Base-by-base conservation (phyloP, 1,139 yeast genomes). In the Arxiozyma bovina region DNA sequence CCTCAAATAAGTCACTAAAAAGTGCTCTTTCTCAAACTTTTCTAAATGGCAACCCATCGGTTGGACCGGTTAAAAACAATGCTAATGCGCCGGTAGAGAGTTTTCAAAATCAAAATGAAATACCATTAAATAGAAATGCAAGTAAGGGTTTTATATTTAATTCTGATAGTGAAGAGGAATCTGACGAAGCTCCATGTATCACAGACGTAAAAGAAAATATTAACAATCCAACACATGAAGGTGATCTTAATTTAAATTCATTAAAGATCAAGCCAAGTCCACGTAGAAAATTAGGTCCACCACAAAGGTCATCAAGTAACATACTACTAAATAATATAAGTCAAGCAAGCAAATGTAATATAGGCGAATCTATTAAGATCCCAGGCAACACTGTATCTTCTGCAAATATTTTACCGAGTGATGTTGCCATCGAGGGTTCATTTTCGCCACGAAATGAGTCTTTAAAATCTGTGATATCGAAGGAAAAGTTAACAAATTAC, bases 401-500 rank as follows among this genome's bases (percentile, higher is more conserved):
- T 18, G 63, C 64, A 7, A 64, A 61, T 42, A 60, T 58, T 17
- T 57, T 55, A 2, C 51, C 64, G 45, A 77, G 80, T 51, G 80
- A 77, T 59, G 80, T 80, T 23, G 83, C 83, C 2, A 82, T 77
- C 15, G 65, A 67, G 15, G 74, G 74, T 1, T 69, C 62, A 50
- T 70, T 71, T 45, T 62, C 71, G 1, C 72, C 69, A 30, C 60
- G 66, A 45, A 63, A 59, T 51, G 62, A 58, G n/a, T 64, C 68
- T 0, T 54, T 61, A 43, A 62, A 63, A 45, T 63, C 67, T 15
- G 62, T 63, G 12, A 60, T 12, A 9, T 55, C 64, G 17, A 57
- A 62, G 45, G 59, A 61, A 46, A 57, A 58, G 42, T 21, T 51
- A 7, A 44, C 50, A 27, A 48, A 43, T 23, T 30, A 48, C 23